Percentiles rank a stretch among this genome's conserved stretches.
Evolutionary conservation across 768 basidiomycete genomes (phyloP).

Genomic region (Chalciporus pseudorubinellus): DNA sequence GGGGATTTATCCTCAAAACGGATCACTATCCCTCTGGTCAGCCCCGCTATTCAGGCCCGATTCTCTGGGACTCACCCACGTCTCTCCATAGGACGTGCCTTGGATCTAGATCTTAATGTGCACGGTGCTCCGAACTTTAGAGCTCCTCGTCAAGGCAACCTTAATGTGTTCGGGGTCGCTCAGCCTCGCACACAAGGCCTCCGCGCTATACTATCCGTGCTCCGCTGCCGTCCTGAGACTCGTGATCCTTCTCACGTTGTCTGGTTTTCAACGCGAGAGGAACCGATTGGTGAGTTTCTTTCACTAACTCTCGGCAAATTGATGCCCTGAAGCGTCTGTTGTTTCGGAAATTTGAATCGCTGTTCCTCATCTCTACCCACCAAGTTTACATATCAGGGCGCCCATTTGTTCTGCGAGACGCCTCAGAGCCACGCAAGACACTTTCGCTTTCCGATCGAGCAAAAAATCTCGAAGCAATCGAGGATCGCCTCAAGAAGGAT

Average conservation of each 20-base stretch:
- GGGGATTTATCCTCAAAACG: constrained; percentile 93
- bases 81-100: constrained; percentile 62
- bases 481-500: constrained; percentile 83
- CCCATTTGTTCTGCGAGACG: constrained; percentile 90
- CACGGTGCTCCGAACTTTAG: constrained; percentile 97
- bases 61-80: constrained; percentile 3
- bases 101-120: constrained; percentile 87
- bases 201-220: constrained; percentile 81
- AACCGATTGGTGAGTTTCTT: constrained; percentile 73
- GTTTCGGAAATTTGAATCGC: neutral
- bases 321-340: neutral
- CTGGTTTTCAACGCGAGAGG: constrained; percentile 97
- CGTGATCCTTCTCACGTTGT: constrained; percentile 71
- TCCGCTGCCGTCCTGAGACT: constrained; percentile 69
- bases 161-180: constrained; percentile 94
- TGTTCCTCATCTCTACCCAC: constrained; percentile 6
- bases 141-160: constrained; percentile 68
- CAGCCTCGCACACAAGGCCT: constrained; percentile 93
- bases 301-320: neutral
- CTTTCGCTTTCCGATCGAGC: constrained; percentile 87
- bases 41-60: constrained; percentile 9
- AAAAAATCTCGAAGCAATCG: constrained; percentile 92
- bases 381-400: constrained; percentile 85
- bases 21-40: constrained; percentile 81
- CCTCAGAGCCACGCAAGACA: constrained; percentile 75